These are phyloP conservation scores for Basipetospora sp. DNA, from an alignment of 2,329 filamentous ascomycete genomes.

Conservation along the genomic window DNA sequence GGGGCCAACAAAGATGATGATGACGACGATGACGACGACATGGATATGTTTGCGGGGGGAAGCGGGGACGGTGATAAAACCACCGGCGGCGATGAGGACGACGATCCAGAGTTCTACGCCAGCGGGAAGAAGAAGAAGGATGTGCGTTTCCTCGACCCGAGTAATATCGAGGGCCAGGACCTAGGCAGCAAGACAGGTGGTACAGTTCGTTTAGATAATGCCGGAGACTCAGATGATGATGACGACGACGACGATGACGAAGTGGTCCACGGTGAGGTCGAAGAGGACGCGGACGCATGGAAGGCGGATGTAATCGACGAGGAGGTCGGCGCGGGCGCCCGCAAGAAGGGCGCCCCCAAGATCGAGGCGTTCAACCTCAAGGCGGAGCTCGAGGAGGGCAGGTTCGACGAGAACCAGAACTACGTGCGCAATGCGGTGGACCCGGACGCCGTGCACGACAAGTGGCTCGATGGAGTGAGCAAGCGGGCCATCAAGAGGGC, in stretches of 20 bases:
- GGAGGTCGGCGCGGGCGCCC: slow-evolving; percentile 76
- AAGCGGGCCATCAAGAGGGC: slow-evolving; percentile 89
- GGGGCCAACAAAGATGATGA: slow-evolving; percentile 17
- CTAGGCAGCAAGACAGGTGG: slow-evolving; percentile 58
- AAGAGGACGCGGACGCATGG: slow-evolving; percentile 54
- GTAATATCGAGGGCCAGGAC: slow-evolving; percentile 67
- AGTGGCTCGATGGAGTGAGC: slow-evolving; percentile 80
- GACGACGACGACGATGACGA: slow-evolving; percentile 53
- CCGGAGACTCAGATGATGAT: slow-evolving; percentile 13
- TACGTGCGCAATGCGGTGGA: slow-evolving; percentile 80
- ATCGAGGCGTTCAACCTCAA: slow-evolving; percentile 94
- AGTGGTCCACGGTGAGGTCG: slow-evolving; percentile 49
- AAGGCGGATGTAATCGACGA: slow-evolving; percentile 68
- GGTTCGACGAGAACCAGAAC: slow-evolving; percentile 82
- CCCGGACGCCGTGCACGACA: slow-evolving; percentile 78
- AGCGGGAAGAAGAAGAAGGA: slow-evolving; percentile 45
- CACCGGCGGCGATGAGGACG: slow-evolving; percentile 10
- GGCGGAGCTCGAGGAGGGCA: slow-evolving; percentile 77
- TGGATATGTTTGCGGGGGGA: slow-evolving; percentile 60
- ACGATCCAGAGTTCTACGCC: slow-evolving; percentile 16
- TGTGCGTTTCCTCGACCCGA: slow-evolving; percentile 44
- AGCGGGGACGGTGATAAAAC: slow-evolving; percentile 29
- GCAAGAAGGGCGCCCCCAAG: slow-evolving; percentile 85
- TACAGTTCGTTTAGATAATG: slow-evolving; percentile 47
- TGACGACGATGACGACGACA: slow-evolving; percentile 46